Base-by-base conservation (phyloP, 1,139 yeast species). In the Scheffersomyces lignicola region DNA sequence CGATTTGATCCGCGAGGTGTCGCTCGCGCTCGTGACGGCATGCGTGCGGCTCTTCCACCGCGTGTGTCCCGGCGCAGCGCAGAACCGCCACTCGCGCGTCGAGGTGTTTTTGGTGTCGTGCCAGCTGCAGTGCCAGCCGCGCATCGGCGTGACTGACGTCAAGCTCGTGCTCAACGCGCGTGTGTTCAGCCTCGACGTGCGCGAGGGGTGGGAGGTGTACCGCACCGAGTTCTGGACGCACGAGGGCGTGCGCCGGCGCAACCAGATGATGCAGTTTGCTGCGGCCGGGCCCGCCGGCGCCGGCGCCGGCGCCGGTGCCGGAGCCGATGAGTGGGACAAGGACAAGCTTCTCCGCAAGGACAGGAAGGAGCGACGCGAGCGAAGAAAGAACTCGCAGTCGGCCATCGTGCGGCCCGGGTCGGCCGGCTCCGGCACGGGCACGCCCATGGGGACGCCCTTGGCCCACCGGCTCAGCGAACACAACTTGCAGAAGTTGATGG, bases 171-270 rank as follows among this genome's bases (percentile, higher is more conserved):
- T 92, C 38, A 83, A 84, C 41, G 85, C 97, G 1, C 69, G 96
- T 36, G 82, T 82, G 1, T 92, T 90, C 58, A 78, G 79, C 41
- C 80, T 92, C 0, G 94, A 86, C 38, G 78, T 86, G 3, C 72
- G 96, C 45, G 97, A 90, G 55, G 94, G 90, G 9, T 92, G 98
- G 98, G 98, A 92, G 51, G 60, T 88, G 31, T 92, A 90, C 52
- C 65, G 98, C 39, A 87, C 87, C 49, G 97, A 90, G 55, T 92
- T 89, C 54, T 92, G 97, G 97, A 78, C 80, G 21, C 73, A 84
- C 48, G 97, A 89, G 56, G 84, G 89, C 1, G 78, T 81, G 5
- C 73, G 95, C 47, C 65, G 90, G 47, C 65, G 88, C 28, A 65
- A 67, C 33, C 58, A 61, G 27, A 56, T 73, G 49, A 48, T 70